Conservation (phyloP, 805 yeast genomes). For the Candida tibetensis region DNA sequence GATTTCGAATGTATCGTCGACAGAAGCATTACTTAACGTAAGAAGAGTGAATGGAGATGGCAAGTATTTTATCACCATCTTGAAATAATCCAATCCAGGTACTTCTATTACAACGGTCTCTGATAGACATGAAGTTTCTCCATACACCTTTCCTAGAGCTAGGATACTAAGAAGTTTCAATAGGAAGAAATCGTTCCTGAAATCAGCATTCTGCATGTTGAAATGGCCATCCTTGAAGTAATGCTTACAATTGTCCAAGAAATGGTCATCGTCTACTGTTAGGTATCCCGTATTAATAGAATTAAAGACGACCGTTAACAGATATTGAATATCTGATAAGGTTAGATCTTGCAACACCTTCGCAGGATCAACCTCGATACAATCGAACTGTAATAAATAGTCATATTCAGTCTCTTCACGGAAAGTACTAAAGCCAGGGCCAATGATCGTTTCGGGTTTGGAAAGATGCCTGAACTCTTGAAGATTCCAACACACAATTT, state of each 20-base stretch:
- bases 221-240: conserved; percentile 15
- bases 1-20: conserved; percentile 16
- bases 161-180: conserved; percentile 20
- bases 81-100: conserved; percentile 24
- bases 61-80: conserved; percentile 16
- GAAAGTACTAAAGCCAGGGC: conserved; percentile 23
- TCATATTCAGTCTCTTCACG: conserved; percentile 24
- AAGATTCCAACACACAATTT: conserved; percentile 24
- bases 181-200: conserved; percentile 14
- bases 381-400: conserved; percentile 5
- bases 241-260: conserved; percentile 9
- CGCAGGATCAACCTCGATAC: background rate
- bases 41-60: conserved; percentile 19
- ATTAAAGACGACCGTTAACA: conserved; percentile 15
- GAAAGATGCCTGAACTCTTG: conserved; percentile 13
- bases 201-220: background rate
- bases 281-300: conserved; percentile 26
- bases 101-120: conserved; percentile 1
- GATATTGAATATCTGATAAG: background rate
- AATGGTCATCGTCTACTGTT: conserved; percentile 20
- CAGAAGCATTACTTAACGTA: conserved; percentile 10
- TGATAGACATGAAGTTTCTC: conserved; percentile 10
- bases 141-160: conserved; percentile 23
- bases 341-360: conserved; percentile 1
- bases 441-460: conserved; percentile 11